Percentiles rank a stretch among this genome's conserved stretches.
These are phyloP conservation scores for Trichoderma polysporum DNA, from an alignment of 2,329 filamentous ascomycete species.

Conservation along the genomic window DNA sequence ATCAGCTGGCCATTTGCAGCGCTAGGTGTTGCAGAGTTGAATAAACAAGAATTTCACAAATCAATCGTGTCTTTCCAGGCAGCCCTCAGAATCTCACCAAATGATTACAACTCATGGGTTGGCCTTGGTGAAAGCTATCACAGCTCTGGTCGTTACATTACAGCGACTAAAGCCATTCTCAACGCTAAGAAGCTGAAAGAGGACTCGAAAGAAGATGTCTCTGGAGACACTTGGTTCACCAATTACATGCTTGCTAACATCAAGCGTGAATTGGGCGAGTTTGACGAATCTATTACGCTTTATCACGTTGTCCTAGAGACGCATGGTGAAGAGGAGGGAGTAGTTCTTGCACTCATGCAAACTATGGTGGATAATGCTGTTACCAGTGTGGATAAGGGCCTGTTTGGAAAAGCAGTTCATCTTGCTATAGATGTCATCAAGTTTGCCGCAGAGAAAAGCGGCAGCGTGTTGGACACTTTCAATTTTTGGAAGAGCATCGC, in stretches of 20 bases:
- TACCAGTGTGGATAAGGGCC: slow-evolving; percentile 73
- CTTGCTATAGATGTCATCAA: slow-evolving; percentile 68
- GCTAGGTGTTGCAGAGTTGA: slow-evolving; percentile 89
- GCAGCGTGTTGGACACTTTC: slow-evolving; percentile 68
- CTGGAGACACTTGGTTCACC: slow-evolving; percentile 84
- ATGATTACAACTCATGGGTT: slow-evolving; percentile 94
- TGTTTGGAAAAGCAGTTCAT: slow-evolving; percentile 79
- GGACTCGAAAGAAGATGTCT: slow-evolving; percentile 48
- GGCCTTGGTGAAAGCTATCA: slow-evolving; percentile 97
- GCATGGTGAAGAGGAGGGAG: slow-evolving; percentile 76
- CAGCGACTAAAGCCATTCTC: slow-evolving; percentile 87
- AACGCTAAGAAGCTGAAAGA: slow-evolving; percentile 78
- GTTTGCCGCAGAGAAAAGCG: slow-evolving; percentile 62
- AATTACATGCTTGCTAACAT: slow-evolving; percentile 97
- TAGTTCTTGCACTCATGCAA: slow-evolving; percentile 83
- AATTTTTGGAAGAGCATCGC: slow-evolving; percentile 94
- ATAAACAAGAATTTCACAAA: slow-evolving; percentile 85
- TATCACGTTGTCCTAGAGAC: slow-evolving; percentile 71
- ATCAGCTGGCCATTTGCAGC: slow-evolving; percentile 96
- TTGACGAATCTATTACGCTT: slow-evolving; percentile 74
- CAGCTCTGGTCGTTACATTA: slow-evolving; percentile 87
- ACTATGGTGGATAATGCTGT: slow-evolving; percentile 81
- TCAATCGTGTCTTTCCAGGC: slow-evolving; percentile 91
- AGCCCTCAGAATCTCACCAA: slow-evolving; percentile 76
- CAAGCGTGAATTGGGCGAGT: slow-evolving; percentile 87